Percentiles rank a stretch among this genome's conserved stretches.
phyloP scores from a whole-genome alignment of 768 basidiomycete species.

The Paxillus rubicundulus region DNA sequence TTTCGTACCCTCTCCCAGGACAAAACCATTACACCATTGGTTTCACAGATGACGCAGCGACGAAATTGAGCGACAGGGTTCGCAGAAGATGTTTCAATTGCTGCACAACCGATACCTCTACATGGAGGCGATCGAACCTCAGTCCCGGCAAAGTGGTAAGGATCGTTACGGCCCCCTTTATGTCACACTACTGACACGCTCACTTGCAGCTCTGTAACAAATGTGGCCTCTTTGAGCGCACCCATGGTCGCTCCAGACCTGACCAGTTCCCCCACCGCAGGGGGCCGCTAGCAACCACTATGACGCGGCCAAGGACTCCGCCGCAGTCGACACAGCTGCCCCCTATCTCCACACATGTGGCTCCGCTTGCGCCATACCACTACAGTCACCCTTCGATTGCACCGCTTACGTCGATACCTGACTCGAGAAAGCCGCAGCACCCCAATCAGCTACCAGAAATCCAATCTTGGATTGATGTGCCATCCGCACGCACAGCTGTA shows the following conservation, averaged over 20 bases:
- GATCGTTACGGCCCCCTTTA: not conserved
- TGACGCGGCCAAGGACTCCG: constrained; percentile 48
- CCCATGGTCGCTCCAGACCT: constrained; percentile 73
- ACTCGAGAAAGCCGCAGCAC: constrained; percentile 33
- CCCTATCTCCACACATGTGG: constrained; percentile 42
- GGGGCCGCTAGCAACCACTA: constrained; percentile 57
- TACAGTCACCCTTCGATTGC: constrained; percentile 54
- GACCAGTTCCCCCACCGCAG: constrained; percentile 82
- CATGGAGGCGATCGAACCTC: constrained; percentile 75
- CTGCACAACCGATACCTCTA: constrained; percentile 80
- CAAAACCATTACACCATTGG: constrained; percentile 39
- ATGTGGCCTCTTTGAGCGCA: constrained; percentile 78
- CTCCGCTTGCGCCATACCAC: constrained; percentile 45
- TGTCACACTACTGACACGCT: constrained; percentile 1
- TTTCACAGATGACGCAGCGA: constrained; percentile 76
- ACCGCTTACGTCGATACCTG: constrained; percentile 39
- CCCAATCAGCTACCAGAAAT: constrained; percentile 45
- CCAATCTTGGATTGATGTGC: constrained; percentile 45
- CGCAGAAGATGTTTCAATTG: constrained; percentile 81
- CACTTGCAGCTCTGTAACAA: constrained; percentile 49
- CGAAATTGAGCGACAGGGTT: constrained; percentile 75
- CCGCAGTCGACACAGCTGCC: constrained; percentile 44
- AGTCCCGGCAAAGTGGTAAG: constrained; percentile 76
- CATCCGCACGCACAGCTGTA: constrained; percentile 24
- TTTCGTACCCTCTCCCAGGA: constrained; percentile 38